Evolutionary conservation across 305 asterid genomes (phyloP).

Genomic region (Rubia peregrina): DNA sequence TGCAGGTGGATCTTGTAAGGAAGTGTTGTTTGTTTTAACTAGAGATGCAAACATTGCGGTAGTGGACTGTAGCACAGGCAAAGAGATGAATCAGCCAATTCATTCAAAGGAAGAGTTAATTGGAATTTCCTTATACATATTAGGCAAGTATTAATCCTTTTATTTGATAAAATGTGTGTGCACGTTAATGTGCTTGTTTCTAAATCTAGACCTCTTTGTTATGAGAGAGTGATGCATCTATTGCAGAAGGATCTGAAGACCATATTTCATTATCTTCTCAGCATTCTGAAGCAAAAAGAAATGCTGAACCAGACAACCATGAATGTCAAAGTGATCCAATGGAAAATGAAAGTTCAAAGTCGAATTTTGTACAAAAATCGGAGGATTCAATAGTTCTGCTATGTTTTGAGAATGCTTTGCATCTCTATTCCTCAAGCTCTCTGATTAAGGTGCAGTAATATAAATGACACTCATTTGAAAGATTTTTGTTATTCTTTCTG

Average conservation of each 20-base stretch:
- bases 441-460: slow-evolving; percentile 49
- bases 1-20: slow-evolving; percentile 35
- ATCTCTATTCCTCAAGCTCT: slow-evolving; percentile 44
- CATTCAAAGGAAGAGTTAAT: slow-evolving; percentile 45
- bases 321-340: slow-evolving; percentile 30
- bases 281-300: slow-evolving; percentile 31
- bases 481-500: slow-evolving; percentile 18
- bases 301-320: slow-evolving; percentile 22
- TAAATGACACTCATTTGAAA: slow-evolving; percentile 12
- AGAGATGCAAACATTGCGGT: slow-evolving; percentile 53
- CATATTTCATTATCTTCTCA: slow-evolving; percentile 26
- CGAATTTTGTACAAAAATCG: slow-evolving; percentile 24
- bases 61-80: slow-evolving; percentile 56
- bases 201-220: slow-evolving; percentile 19
- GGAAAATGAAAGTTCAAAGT: slow-evolving; percentile 30
- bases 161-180: slow-evolving; percentile 4
- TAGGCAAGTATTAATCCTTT: slow-evolving; percentile 50
- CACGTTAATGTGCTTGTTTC: slow-evolving; percentile 5
- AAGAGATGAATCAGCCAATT: slow-evolving; percentile 44
- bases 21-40: slow-evolving; percentile 53
- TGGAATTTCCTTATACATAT: slow-evolving; percentile 56
- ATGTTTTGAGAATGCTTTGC: slow-evolving; percentile 67
- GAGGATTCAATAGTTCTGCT: slow-evolving; percentile 50
- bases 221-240: slow-evolving; percentile 43
- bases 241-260: slow-evolving; percentile 37